A percentile compares a stretch with the other conserved stretches of the same genome.
phyloP scores from a whole-genome alignment of 495 filamentous ascomycete genomes.

The Hypoxylon intermedium region DNA sequence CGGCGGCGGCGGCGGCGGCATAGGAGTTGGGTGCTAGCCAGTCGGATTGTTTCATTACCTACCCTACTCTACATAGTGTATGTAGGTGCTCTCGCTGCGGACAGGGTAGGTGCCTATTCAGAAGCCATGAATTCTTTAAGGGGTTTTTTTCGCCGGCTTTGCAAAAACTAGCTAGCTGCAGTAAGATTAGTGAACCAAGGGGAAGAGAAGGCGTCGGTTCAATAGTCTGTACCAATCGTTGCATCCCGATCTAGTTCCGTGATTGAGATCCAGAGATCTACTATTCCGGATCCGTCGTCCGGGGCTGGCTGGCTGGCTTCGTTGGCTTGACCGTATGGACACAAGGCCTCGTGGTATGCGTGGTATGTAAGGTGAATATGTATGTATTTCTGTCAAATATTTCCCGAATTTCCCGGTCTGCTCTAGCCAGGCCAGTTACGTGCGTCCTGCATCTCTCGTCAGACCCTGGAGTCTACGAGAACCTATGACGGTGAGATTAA shows the following conservation, averaged over 20 bases:
- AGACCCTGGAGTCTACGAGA: too few relatives aligned
- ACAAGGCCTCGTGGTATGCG: slow-evolving; percentile 25
- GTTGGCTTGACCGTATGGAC: not conserved
- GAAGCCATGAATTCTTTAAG: too few relatives aligned
- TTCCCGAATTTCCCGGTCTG: slow-evolving; percentile 25
- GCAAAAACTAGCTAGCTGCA: not conserved
- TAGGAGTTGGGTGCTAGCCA: too few relatives aligned
- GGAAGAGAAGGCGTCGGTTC: slow-evolving; percentile 1
- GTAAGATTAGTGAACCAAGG: slow-evolving; percentile 6
- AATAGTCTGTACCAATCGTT: slow-evolving; percentile 22
- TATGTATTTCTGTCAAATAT: slow-evolving; percentile 19
- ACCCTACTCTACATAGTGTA: too few relatives aligned
- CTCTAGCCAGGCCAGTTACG: not conserved
- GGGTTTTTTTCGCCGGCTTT: too few relatives aligned
- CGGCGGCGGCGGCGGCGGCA: too few relatives aligned
- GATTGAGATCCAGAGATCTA: slow-evolving; percentile 36
- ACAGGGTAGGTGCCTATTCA: too few relatives aligned
- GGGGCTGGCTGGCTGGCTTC: slow-evolving; percentile 22
- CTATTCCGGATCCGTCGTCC: slow-evolving; percentile 39
- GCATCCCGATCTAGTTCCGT: slow-evolving; percentile 32
- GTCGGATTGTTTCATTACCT: too few relatives aligned
- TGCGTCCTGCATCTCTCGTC: not conserved
- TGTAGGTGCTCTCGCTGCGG: too few relatives aligned
- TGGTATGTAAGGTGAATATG: too few relatives aligned
- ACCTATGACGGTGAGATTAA: too few relatives aligned